These are phyloP conservation scores for Dictyostelium discoideum DNA, from an alignment of 78 protist genomes.

Conservation along the genomic window DNA sequence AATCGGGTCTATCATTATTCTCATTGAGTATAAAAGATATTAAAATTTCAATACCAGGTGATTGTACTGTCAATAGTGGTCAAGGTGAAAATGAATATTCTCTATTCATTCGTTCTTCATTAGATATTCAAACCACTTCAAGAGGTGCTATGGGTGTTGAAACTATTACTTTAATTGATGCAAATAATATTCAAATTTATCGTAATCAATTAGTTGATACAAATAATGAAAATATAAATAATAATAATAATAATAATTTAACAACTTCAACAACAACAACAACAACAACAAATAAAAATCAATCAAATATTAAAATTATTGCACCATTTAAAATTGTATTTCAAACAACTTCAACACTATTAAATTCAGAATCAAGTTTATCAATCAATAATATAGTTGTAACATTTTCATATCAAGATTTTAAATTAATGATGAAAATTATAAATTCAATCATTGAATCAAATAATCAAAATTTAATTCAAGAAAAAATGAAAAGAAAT, in stretches of 20 bases:
- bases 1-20: slow-evolving; percentile 58
- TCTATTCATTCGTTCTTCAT: slow-evolving; percentile 31
- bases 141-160: slow-evolving; percentile 78
- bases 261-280: not conserved
- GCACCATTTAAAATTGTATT: slow-evolving; percentile 59
- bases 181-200: slow-evolving; percentile 57
- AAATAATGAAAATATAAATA: not conserved
- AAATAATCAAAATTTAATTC: not conserved
- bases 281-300: not conserved
- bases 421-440: slow-evolving; percentile 40
- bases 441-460: not conserved
- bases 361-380: slow-evolving; percentile 42
- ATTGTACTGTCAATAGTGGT: slow-evolving; percentile 12
- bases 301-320: slow-evolving; percentile 35
- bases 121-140: slow-evolving; percentile 33
- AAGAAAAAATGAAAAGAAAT: not conserved
- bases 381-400: slow-evolving; percentile 40
- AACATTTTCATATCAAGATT: slow-evolving; percentile 48
- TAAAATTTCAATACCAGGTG: slow-evolving; percentile 29
- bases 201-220: not conserved
- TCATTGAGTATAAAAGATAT: slow-evolving; percentile 19
- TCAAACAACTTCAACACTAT: slow-evolving; percentile 34
- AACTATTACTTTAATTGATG: slow-evolving; percentile 35
- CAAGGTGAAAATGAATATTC: slow-evolving; percentile 46
- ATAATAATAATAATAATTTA: not conserved